A percentile compares a stretch with the other conserved stretches of the same genome.
Evolutionary conservation across 1,284 basidiomycete species (phyloP).

Genomic region (Microstroma glucosiphilum): DNA sequence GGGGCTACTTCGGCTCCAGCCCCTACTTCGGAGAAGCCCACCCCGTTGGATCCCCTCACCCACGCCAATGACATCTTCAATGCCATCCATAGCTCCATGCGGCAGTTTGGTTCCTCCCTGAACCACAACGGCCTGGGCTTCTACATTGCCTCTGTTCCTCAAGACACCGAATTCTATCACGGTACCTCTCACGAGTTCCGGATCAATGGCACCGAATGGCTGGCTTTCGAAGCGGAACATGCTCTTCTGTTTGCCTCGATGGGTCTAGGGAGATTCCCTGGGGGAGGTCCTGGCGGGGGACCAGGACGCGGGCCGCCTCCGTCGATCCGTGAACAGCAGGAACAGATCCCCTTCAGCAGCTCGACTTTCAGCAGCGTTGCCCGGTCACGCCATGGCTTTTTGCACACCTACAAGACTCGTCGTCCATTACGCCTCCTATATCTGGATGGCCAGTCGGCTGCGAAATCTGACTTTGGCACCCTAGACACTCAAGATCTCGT

Average conservation of each 20-base stretch:
- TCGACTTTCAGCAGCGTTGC: background rate
- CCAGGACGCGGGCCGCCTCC: background rate
- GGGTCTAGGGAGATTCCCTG: background rate
- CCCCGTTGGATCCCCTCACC: background rate
- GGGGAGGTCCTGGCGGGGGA: background rate
- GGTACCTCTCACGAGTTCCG: background rate
- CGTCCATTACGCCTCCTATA: conserved; percentile 8
- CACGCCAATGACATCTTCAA: conserved; percentile 1
- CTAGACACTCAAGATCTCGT: conserved; percentile 8
- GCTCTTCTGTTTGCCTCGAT: conserved; percentile 3
- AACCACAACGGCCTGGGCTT: conserved; percentile 8
- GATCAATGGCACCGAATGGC: conserved; percentile 8
- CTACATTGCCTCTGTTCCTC: conserved; percentile 4
- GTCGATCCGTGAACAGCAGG: background rate
- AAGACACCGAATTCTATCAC: conserved; percentile 7
- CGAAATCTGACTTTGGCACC: conserved; percentile 7
- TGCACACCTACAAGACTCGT: conserved; percentile 7
- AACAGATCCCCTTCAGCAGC: background rate
- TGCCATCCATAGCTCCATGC: conserved; percentile 3
- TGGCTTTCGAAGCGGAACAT: conserved; percentile 9
- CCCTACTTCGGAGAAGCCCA: too few relatives aligned
- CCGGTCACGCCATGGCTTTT: background rate
- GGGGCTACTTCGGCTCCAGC: too few relatives aligned
- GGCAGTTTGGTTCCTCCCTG: conserved; percentile 5
- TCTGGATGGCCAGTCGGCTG: conserved; percentile 8